phyloP scores from a whole-genome alignment of 2,329 filamentous ascomycete genomes.

The Rhexocercosporidium sp. region DNA sequence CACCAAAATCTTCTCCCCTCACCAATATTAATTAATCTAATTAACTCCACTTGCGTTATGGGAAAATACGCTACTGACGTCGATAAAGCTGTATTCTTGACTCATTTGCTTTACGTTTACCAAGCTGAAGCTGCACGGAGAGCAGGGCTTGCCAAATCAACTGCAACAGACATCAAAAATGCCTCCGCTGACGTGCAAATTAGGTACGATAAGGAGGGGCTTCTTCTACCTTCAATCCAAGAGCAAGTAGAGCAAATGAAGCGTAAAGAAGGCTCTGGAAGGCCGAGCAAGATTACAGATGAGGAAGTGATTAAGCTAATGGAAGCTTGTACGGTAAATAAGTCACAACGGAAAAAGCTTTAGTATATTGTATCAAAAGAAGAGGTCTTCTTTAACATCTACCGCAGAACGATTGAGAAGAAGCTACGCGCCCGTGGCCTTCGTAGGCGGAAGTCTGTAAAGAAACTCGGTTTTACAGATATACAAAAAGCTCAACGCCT shows the following conservation, averaged over 20 bases:
- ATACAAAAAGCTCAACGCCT: conserved; percentile 8
- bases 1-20: too few species aligned
- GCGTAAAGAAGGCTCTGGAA: not conserved
- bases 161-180: conserved; percentile 2
- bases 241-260: conserved; percentile 2
- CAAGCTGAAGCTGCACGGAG: conserved; percentile 1
- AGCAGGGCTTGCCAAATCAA: not conserved
- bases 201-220: not conserved
- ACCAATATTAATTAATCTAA: too few species aligned
- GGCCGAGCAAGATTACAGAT: not conserved
- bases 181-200: not conserved
- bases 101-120: conserved; percentile 5
- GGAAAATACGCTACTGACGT: not conserved
- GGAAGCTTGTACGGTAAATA: conserved; percentile 16
- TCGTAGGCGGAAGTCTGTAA: not conserved
- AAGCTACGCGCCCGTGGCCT: conserved; percentile 5
- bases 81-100: not conserved
- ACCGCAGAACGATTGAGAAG: conserved; percentile 10
- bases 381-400: too few species aligned
- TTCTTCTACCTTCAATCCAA: not conserved
- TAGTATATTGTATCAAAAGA: conserved; percentile 4
- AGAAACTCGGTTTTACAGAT: conserved; percentile 12
- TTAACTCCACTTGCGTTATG: too few species aligned
- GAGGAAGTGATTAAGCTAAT: not conserved
- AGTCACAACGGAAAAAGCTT: conserved; percentile 13